These are phyloP conservation scores for Gnomoniopsis sp. DNA, from an alignment of 2,329 filamentous ascomycete species.

Conservation along the genomic window DNA sequence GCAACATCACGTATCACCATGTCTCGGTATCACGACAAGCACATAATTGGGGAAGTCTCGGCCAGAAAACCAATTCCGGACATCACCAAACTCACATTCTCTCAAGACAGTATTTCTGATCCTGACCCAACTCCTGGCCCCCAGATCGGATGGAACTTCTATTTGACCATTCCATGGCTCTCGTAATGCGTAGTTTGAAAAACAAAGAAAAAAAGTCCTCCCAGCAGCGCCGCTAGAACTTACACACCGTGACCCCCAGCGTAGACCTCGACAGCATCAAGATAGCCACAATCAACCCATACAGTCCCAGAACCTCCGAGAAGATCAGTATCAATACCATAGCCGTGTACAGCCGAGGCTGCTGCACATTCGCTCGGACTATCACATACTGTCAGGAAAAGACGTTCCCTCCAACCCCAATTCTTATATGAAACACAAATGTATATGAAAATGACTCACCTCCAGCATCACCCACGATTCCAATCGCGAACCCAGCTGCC, in stretches of 20 bases:
- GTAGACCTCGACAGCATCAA: conserved; percentile 60
- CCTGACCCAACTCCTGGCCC: too few species aligned
- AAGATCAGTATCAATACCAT: conserved; percentile 99
- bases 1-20: too few species aligned
- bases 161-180: too few species aligned
- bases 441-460: not conserved
- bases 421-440: too few species aligned
- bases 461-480: conserved; percentile 82
- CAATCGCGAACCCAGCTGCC: conserved; percentile 81
- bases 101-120: too few species aligned
- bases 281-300: conserved; percentile 96
- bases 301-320: conserved; percentile 96
- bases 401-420: too few species aligned
- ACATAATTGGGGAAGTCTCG: too few species aligned
- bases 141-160: too few species aligned
- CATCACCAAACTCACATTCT: too few species aligned
- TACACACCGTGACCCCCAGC: not conserved
- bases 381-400: not conserved
- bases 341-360: conserved; percentile 84
- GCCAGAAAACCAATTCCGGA: too few species aligned
- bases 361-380: conserved; percentile 81
- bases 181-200: not conserved
- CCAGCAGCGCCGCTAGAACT: not conserved
- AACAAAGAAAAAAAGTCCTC: not conserved
- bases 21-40: too few species aligned